Percentiles rank a stretch among this genome's conserved stretches.
Evolutionary conservation across 192 early-diverging fungal genomes (phyloP).

Genomic region (Coemansia sp.): DNA sequence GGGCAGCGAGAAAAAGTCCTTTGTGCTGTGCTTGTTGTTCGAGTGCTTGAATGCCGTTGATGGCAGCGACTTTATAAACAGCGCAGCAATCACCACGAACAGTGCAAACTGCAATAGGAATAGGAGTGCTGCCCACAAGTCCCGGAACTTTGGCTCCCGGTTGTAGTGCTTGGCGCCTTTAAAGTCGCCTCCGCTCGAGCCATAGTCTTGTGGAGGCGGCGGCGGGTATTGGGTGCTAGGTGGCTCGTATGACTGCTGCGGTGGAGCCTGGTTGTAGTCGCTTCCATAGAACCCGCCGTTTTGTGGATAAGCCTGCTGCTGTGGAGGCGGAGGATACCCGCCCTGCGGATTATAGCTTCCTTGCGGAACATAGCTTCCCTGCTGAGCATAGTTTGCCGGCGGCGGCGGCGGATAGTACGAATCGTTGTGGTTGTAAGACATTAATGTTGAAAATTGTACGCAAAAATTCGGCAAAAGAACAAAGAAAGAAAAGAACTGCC

Average conservation of each 20-base stretch:
- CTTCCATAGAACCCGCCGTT: conserved; percentile 11
- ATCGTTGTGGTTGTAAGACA: conserved; percentile 32
- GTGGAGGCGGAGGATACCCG: conserved; percentile 17
- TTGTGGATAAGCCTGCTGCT: conserved; percentile 16
- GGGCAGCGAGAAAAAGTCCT: conserved; percentile 54
- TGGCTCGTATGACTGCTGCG: conserved; percentile 23
- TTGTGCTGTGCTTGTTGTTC: conserved; percentile 23
- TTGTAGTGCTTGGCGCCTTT: conserved; percentile 53
- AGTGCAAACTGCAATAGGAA: conserved; percentile 49
- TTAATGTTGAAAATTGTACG: not conserved
- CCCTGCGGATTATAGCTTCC: conserved; percentile 2
- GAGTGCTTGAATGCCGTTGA: conserved; percentile 43
- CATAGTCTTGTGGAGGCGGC: conserved; percentile 11
- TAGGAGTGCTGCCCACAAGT: conserved; percentile 54
- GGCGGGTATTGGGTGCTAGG: conserved; percentile 24
- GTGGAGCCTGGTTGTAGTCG: conserved; percentile 16
- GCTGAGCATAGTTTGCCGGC: no score
- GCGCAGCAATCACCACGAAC: conserved; percentile 46
- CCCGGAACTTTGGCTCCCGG: conserved; percentile 52
- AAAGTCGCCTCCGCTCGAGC: conserved; percentile 16
- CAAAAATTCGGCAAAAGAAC: not conserved
- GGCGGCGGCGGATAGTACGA: conserved; percentile 18
- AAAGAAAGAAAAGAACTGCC: not conserved
- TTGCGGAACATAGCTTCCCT: no score
- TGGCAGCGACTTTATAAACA: conserved; percentile 49